Evolutionary conservation across 768 basidiomycete species (phyloP).

Genomic region (Amanita polypyramis): DNA sequence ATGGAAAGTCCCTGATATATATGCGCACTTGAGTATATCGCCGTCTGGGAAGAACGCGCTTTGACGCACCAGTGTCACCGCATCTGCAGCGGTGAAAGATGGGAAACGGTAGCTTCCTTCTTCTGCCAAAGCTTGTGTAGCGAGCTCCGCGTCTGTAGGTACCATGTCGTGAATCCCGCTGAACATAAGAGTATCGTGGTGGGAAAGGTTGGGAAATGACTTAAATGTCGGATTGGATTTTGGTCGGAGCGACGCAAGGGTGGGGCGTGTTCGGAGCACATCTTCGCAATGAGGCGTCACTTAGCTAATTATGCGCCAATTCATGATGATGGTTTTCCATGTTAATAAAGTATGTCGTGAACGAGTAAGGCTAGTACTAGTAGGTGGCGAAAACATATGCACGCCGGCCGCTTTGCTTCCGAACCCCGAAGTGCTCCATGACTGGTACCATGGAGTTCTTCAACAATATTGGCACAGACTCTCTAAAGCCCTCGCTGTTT

Average conservation of each 20-base stretch:
- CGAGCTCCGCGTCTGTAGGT: conserved; percentile 64
- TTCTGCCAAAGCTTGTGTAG: conserved; percentile 59
- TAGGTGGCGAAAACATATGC: neutral
- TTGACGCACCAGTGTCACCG: conserved; percentile 54
- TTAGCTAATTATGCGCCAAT: too few species aligned
- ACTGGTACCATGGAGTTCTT: conserved; percentile 62
- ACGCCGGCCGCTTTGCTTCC: neutral
- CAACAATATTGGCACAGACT: conserved; percentile 63
- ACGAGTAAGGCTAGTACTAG: too few species aligned
- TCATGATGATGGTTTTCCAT: neutral
- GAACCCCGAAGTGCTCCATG: conserved; percentile 2
- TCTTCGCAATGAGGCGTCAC: neutral
- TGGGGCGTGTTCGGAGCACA: neutral
- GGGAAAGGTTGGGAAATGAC: neutral
- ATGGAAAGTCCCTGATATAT: conserved; percentile 49
- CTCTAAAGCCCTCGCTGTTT: conserved; percentile 74
- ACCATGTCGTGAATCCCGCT: conserved; percentile 49
- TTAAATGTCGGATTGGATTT: neutral
- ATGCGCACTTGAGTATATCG: neutral
- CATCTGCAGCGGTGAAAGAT: conserved; percentile 67
- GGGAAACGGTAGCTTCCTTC: conserved; percentile 63
- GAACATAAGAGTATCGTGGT: conserved; percentile 36
- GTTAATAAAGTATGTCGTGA: neutral
- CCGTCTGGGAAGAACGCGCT: neutral
- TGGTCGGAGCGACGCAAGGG: neutral